These are phyloP conservation scores for Ceratocystis albifundus DNA, from an alignment of 2,329 filamentous ascomycete genomes.

Conservation along the genomic window DNA sequence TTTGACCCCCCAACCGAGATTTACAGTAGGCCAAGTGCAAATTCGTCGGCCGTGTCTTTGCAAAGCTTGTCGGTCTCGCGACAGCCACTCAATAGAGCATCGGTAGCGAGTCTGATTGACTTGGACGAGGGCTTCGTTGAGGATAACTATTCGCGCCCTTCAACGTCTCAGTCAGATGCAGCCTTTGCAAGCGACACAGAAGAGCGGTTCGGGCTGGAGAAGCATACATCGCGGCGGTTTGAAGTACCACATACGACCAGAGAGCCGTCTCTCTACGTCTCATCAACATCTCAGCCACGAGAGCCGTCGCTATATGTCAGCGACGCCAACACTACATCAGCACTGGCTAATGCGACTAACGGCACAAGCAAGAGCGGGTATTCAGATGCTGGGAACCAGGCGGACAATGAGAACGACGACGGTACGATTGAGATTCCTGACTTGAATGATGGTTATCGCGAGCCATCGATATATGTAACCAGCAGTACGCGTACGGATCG, in stretches of 20 bases:
- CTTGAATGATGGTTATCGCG: conserved; percentile 19
- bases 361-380: background rate
- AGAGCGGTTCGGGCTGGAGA: conserved; percentile 24
- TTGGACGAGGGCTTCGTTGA: conserved; percentile 28
- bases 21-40: conserved; percentile 18
- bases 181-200: conserved; percentile 23
- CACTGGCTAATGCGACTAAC: conserved; percentile 3
- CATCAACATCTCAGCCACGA: conserved; percentile 8
- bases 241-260: conserved; percentile 18
- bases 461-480: conserved; percentile 23
- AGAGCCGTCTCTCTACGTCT: conserved; percentile 21
- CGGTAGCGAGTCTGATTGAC: conserved; percentile 31
- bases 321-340: conserved; percentile 16
- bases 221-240: conserved; percentile 21
- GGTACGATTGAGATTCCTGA: conserved; percentile 23
- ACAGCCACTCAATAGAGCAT: conserved; percentile 29
- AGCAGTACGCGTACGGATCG: conserved; percentile 17
- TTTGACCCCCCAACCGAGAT: conserved; percentile 19
- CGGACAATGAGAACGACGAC: conserved; percentile 21
- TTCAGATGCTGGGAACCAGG: background rate
- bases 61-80: conserved; percentile 6
- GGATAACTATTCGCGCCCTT: conserved; percentile 22
- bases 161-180: conserved; percentile 24
- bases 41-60: conserved; percentile 10
- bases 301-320: conserved; percentile 19